Evolutionary conservation across 73 alveolate genomes (phyloP).

Genomic region (Uronychia setigera): DNA sequence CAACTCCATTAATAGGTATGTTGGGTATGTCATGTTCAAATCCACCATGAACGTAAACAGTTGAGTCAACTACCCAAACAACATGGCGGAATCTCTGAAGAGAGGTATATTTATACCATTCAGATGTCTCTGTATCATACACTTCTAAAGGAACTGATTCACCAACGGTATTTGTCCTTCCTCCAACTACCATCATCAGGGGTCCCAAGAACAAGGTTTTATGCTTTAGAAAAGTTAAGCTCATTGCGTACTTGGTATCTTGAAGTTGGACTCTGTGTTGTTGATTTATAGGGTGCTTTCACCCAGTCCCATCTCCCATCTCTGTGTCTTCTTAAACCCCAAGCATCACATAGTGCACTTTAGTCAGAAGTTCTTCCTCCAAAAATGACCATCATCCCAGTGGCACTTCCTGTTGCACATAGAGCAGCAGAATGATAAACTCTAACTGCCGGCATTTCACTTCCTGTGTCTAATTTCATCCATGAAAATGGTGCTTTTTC

Average conservation of each 20-base stretch:
- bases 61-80: slow-evolving; percentile 88
- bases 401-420: slow-evolving; percentile 92
- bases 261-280: slow-evolving; percentile 78
- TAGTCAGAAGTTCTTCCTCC: slow-evolving; percentile 95
- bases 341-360: slow-evolving; percentile 90
- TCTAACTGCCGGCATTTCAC: slow-evolving; percentile 87
- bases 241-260: slow-evolving; percentile 69
- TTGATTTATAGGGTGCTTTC: slow-evolving; percentile 91
- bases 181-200: slow-evolving; percentile 93
- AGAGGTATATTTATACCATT: slow-evolving; percentile 90
- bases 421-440: slow-evolving; percentile 93
- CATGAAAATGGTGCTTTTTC: slow-evolving; percentile 94
- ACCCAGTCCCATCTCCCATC: slow-evolving; percentile 99
- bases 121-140: slow-evolving; percentile 94
- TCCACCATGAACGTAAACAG: slow-evolving; percentile 94
- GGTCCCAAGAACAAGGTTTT: slow-evolving; percentile 85
- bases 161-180: slow-evolving; percentile 91
- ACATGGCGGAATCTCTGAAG: slow-evolving; percentile 92
- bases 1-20: slow-evolving; percentile 87
- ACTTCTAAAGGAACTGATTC: slow-evolving; percentile 90
- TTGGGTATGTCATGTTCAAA: slow-evolving; percentile 93
- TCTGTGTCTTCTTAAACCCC: slow-evolving; percentile 97
- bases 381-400: slow-evolving; percentile 94
- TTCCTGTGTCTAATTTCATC: slow-evolving; percentile 87
- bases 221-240: slow-evolving; percentile 60